Conservation (phyloP, 2,329 filamentous ascomycete species). For the Tolypocladium tropicale region DNA sequence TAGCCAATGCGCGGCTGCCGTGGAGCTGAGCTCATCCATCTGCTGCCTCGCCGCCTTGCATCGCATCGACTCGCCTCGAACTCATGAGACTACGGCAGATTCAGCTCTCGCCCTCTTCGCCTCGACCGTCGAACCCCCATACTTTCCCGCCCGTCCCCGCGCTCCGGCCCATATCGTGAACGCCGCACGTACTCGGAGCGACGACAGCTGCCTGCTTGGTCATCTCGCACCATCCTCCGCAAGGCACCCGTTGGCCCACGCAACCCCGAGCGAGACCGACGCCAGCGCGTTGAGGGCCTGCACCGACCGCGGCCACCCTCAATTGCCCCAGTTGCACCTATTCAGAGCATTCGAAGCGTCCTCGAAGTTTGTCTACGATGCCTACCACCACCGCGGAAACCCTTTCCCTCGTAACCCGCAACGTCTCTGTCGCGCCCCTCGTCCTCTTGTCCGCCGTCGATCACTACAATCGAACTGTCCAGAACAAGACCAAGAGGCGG, state of each 20-base stretch:
- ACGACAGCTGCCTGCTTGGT: neutral
- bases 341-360: neutral
- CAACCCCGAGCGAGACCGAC: neutral
- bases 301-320: neutral
- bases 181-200: neutral
- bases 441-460: slow-evolving; percentile 97
- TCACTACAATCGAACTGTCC: slow-evolving; percentile 88
- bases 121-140: neutral
- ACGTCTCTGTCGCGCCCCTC: slow-evolving; percentile 92
- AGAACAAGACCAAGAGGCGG: slow-evolving; percentile 74
- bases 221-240: neutral
- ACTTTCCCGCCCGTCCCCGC: neutral
- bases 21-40: neutral
- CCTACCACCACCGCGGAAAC: slow-evolving; percentile 95
- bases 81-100: neutral
- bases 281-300: neutral
- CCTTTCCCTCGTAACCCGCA: slow-evolving; percentile 85
- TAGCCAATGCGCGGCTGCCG: neutral
- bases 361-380: slow-evolving; percentile 42
- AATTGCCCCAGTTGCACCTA: neutral
- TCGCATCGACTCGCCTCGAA: neutral
- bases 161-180: neutral
- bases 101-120: neutral
- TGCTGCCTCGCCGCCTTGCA: neutral
- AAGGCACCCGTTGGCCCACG: neutral